Evolutionary conservation across 1,284 basidiomycete genomes (phyloP).

Genomic region (Marasmius oreades): DNA sequence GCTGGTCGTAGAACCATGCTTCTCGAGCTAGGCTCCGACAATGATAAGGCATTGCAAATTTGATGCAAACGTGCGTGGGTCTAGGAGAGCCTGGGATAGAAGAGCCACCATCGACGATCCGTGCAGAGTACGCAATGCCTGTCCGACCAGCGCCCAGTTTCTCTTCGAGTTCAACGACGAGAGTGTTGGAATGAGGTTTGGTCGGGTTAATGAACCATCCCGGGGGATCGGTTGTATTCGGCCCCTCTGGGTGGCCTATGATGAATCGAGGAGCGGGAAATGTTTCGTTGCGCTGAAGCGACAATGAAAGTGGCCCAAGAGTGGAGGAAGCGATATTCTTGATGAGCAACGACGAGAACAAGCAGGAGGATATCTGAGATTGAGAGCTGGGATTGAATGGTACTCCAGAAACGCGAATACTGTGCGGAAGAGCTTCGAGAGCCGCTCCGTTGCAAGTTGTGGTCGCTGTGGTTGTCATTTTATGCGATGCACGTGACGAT

Average conservation of each 20-base stretch:
- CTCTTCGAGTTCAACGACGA: background rate
- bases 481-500: too few relatives aligned
- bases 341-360: too few relatives aligned
- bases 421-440: too few relatives aligned
- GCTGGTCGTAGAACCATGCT: constrained; percentile 2
- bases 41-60: background rate
- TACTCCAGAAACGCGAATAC: too few relatives aligned
- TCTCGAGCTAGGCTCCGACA: background rate
- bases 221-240: background rate
- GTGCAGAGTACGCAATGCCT: background rate
- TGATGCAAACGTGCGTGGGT: background rate
- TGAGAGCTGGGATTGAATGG: too few relatives aligned
- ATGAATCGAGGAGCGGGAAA: background rate
- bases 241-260: background rate
- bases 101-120: background rate
- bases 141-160: background rate
- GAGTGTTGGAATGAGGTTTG: background rate
- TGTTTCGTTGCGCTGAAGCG: too few relatives aligned
- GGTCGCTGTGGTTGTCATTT: too few relatives aligned
- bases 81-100: constrained; percentile 7
- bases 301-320: too few relatives aligned
- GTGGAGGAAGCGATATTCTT: too few relatives aligned
- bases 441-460: too few relatives aligned
- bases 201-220: background rate
- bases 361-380: too few relatives aligned